Evolutionary conservation across 2,329 filamentous ascomycete species (phyloP).

Genomic region (Lachnellula subtilissima): DNA sequence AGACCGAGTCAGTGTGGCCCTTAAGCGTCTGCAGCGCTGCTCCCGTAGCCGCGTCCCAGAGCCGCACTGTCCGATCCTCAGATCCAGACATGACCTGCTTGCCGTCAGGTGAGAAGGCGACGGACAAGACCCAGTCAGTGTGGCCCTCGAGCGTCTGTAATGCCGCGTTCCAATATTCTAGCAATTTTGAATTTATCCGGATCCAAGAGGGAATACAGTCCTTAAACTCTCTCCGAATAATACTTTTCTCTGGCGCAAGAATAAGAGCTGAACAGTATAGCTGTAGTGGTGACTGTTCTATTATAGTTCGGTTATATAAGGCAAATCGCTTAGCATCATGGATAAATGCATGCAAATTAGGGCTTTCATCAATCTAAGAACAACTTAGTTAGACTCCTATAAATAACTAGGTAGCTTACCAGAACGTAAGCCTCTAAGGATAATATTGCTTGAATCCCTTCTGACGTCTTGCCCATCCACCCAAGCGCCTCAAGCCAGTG

Average conservation of each 20-base stretch:
- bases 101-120: slow-evolving; percentile 14
- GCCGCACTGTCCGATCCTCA: too few species aligned
- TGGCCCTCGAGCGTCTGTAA: slow-evolving; percentile 14
- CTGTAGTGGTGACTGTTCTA: slow-evolving; percentile 25
- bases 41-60: too few species aligned
- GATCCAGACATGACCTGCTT: slow-evolving; percentile 4
- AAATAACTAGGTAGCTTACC: slow-evolving; percentile 8
- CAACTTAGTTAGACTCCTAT: slow-evolving; percentile 8
- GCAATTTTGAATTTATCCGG: slow-evolving; percentile 9
- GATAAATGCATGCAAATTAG: slow-evolving; percentile 18
- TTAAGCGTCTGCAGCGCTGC: too few species aligned
- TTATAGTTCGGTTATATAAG: slow-evolving; percentile 21
- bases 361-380: slow-evolving; percentile 8
- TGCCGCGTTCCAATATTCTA: slow-evolving; percentile 11
- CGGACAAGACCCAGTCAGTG: background rate
- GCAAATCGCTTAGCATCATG: slow-evolving; percentile 23
- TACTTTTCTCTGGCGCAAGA: slow-evolving; percentile 26
- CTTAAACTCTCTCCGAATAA: slow-evolving; percentile 23
- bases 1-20: too few species aligned
- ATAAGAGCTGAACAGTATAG: slow-evolving; percentile 26
- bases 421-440: slow-evolving; percentile 10
- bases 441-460: slow-evolving; percentile 10
- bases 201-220: slow-evolving; percentile 18
- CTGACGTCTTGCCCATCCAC: slow-evolving; percentile 24
- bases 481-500: slow-evolving; percentile 36